Evolutionary conservation across 139 green algal genomes (phyloP).

Genomic region (Nannochloris sp.): DNA sequence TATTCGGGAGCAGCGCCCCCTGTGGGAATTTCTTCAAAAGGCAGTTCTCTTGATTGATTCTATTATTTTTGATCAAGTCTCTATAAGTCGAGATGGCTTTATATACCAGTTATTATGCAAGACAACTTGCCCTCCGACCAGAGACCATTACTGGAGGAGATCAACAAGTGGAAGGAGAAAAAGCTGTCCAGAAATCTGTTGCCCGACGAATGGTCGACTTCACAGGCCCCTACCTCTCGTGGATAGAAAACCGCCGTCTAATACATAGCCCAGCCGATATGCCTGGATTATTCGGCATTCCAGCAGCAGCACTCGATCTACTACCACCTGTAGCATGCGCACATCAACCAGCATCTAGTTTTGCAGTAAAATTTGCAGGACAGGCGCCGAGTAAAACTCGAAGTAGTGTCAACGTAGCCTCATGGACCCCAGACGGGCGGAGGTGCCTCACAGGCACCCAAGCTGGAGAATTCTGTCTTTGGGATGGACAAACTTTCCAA

Average conservation of each 20-base stretch:
- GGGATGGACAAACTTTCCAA: slow-evolving; percentile 72
- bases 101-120: slow-evolving; percentile 23
- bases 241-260: slow-evolving; percentile 19
- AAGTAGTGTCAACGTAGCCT: slow-evolving; percentile 58
- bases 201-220: slow-evolving; percentile 37
- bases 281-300: slow-evolving; percentile 24
- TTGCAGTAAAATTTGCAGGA: slow-evolving; percentile 74
- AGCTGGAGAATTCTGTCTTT: slow-evolving; percentile 85
- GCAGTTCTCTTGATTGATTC: not conserved
- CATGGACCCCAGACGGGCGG: slow-evolving; percentile 82
- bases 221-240: slow-evolving; percentile 22
- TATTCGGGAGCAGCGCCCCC: too few relatives aligned
- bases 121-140: slow-evolving; percentile 27
- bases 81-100: not conserved
- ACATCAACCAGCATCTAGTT: slow-evolving; percentile 52
- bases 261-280: not conserved
- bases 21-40: not conserved
- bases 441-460: slow-evolving; percentile 73
- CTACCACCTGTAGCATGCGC: slow-evolving; percentile 64
- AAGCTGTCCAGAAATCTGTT: slow-evolving; percentile 30
- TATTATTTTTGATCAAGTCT: not conserved
- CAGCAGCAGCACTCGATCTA: slow-evolving; percentile 29
- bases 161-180: slow-evolving; percentile 30
- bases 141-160: not conserved
- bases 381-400: slow-evolving; percentile 67